Conservation (phyloP, 305 asterid genomes). For the Fraxinus sp. region DNA sequence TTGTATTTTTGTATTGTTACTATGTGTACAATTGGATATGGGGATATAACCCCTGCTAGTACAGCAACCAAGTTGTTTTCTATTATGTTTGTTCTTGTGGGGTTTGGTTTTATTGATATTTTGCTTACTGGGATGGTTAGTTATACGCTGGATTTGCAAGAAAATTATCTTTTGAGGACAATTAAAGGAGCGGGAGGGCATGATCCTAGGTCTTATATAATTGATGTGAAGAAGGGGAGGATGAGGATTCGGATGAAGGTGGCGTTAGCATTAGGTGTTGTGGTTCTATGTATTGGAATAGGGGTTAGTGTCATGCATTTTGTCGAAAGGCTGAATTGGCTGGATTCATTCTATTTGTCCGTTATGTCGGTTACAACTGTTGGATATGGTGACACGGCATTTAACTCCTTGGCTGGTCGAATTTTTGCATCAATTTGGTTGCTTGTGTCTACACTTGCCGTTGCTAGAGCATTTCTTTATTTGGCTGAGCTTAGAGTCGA, state of each 20-base stretch:
- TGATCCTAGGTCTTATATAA: slow-evolving; percentile 60
- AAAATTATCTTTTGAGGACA: slow-evolving; percentile 64
- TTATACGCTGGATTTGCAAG: slow-evolving; percentile 91
- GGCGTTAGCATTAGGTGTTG: slow-evolving; percentile 81
- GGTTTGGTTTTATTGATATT: slow-evolving; percentile 88
- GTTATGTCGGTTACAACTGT: slow-evolving; percentile 97
- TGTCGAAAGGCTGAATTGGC: slow-evolving; percentile 70
- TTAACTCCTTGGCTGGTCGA: slow-evolving; percentile 69
- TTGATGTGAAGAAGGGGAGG: slow-evolving; percentile 93
- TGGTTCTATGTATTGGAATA: slow-evolving; percentile 75
- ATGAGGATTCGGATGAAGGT: slow-evolving; percentile 97
- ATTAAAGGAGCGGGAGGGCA: slow-evolving; percentile 50
- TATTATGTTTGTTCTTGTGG: slow-evolving; percentile 80
- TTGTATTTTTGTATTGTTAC: slow-evolving; percentile 91
- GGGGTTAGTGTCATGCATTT: slow-evolving; percentile 76
- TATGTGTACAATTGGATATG: slow-evolving; percentile 96
- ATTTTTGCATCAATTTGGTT: slow-evolving; percentile 88
- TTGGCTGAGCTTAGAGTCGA: slow-evolving; percentile 93
- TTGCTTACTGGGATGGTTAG: slow-evolving; percentile 84
- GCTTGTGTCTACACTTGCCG: slow-evolving; percentile 93
- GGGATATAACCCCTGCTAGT: slow-evolving; percentile 87
- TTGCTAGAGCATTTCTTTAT: slow-evolving; percentile 94
- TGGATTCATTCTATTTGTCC: slow-evolving; percentile 81
- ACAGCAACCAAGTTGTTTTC: slow-evolving; percentile 70
- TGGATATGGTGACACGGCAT: slow-evolving; percentile 91